These are phyloP conservation scores for Stentor roeselii DNA, from an alignment of 73 alveolate genomes.

Conservation along the genomic window DNA sequence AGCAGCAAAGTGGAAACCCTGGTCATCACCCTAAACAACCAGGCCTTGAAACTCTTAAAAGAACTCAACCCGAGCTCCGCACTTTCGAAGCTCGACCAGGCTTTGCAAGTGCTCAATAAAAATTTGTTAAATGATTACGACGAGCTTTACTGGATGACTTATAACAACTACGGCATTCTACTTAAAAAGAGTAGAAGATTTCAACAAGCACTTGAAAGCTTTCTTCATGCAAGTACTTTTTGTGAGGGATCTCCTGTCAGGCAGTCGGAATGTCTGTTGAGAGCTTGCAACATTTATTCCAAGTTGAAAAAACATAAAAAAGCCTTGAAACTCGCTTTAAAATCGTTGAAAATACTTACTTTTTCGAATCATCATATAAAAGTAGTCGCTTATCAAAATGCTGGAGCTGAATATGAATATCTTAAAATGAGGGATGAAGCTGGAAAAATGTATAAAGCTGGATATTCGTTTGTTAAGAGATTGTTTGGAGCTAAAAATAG, in stretches of 20 bases:
- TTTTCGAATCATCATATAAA: neutral
- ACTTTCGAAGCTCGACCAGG: neutral
- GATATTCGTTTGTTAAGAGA: neutral
- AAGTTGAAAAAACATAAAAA: neutral
- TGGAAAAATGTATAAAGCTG: neutral
- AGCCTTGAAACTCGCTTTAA: neutral
- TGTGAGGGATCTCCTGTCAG: neutral
- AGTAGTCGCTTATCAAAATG: neutral
- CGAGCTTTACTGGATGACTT: neutral
- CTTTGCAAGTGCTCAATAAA: neutral
- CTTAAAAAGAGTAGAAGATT: neutral
- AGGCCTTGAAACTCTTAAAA: neutral
- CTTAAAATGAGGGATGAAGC: neutral
- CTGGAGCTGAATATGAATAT: slow-evolving; percentile 4
- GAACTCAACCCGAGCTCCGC: neutral
- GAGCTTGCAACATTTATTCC: neutral
- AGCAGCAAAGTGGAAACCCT: neutral
- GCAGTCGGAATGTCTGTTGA: neutral
- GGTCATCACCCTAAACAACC: neutral
- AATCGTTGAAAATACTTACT: neutral
- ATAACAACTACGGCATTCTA: neutral
- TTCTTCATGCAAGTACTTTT: neutral
- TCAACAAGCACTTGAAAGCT: neutral
- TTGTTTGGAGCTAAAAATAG: neutral
- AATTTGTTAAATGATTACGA: no score